Evolutionary conservation across 116 monocot genomes (phyloP).

Genomic region (Posidonia oceanica): DNA sequence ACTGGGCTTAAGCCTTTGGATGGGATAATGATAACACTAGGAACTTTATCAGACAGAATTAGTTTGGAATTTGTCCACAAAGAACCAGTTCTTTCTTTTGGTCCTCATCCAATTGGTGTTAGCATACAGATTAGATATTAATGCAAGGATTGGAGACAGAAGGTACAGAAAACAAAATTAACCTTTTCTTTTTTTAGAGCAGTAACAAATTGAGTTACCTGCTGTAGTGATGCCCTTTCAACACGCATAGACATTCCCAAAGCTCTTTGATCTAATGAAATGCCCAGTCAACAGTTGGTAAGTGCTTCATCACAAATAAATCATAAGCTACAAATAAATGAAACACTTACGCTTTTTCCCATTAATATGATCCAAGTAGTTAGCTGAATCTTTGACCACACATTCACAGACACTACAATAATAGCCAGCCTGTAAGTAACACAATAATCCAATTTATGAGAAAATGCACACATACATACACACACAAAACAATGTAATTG

Average conservation of each 20-base stretch:
- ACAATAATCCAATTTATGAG: background rate
- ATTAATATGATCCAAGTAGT: conserved; percentile 98
- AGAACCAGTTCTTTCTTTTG: too few species aligned
- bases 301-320: too few species aligned
- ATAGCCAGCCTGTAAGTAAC: conserved; percentile 79
- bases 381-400: conserved; percentile 99
- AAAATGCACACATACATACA: too few species aligned
- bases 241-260: conserved; percentile 99
- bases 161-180: background rate
- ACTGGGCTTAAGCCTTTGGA: too few species aligned
- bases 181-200: background rate
- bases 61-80: too few species aligned
- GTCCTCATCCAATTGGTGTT: too few species aligned
- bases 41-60: too few species aligned
- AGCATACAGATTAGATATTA: background rate
- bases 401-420: conserved; percentile 97
- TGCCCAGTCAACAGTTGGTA: background rate
- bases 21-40: too few species aligned
- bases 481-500: too few species aligned
- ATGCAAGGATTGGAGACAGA: background rate
- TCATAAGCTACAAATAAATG: background rate
- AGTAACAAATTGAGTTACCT: conserved; percentile 27
- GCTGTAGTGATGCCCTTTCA: conserved; percentile 90
- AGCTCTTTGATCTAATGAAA: conserved; percentile 87
- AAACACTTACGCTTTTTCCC: conserved; percentile 89